Percentiles rank a stretch among this genome's conserved stretches.
Conservation (phyloP, 1,139 yeast genomes). For the Suhomyces yuchorum region DNA sequence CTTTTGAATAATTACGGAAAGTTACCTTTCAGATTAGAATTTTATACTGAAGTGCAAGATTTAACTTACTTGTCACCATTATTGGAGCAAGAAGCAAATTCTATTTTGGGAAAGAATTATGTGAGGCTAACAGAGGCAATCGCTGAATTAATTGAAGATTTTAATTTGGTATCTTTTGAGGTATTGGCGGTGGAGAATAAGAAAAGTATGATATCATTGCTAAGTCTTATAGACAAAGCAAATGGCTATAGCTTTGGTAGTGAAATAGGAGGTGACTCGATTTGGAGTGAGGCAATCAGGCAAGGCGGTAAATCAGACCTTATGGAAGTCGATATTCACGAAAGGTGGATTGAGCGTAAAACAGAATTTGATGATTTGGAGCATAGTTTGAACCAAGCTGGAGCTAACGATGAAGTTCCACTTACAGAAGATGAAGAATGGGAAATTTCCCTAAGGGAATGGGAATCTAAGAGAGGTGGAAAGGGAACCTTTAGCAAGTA, state of each 20-base stretch:
- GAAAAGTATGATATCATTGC: constrained; percentile 80
- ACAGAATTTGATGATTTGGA: constrained; percentile 68
- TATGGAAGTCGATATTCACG: constrained; percentile 75
- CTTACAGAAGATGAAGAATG: constrained; percentile 68
- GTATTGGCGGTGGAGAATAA: constrained; percentile 91
- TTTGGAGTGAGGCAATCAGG: constrained; percentile 94
- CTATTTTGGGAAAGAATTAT: constrained; percentile 62
- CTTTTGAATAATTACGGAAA: constrained; percentile 62
- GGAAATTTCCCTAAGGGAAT: constrained; percentile 64
- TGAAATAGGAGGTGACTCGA: constrained; percentile 92
- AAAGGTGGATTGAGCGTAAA: constrained; percentile 91
- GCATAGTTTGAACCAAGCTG: constrained; percentile 45
- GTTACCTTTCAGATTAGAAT: constrained; percentile 75
- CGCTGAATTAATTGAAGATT: constrained; percentile 84
- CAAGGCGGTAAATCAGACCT: constrained; percentile 62
- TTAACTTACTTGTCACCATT: constrained; percentile 67
- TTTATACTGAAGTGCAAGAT: constrained; percentile 91
- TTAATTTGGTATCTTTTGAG: constrained; percentile 83
- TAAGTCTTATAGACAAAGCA: constrained; percentile 81
- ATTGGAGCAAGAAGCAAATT: constrained; percentile 67
- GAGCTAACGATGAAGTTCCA: constrained; percentile 27
- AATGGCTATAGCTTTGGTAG: constrained; percentile 94
- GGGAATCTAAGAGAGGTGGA: constrained; percentile 49
- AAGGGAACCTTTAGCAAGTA: constrained; percentile 11
- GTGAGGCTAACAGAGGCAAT: constrained; percentile 74